Evolutionary conservation across 2,329 filamentous ascomycete genomes (phyloP).

Genomic region (Nannizziopsis barbatae): DNA sequence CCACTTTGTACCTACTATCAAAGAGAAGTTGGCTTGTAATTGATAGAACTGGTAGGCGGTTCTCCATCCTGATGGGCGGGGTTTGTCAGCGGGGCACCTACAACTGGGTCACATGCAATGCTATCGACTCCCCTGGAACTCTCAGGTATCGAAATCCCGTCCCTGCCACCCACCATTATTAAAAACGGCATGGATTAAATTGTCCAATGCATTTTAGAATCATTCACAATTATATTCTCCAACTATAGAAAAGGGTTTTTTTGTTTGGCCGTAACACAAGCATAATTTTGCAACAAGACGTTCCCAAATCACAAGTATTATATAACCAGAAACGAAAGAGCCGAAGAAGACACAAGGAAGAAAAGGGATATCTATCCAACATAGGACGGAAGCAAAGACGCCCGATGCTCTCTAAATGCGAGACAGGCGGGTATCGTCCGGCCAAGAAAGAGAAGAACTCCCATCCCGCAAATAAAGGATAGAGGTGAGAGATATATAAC

Average conservation of each 20-base stretch:
- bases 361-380: neutral
- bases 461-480: no score
- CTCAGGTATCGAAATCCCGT: neutral
- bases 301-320: neutral
- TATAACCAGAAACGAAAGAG: neutral
- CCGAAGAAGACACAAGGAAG: neutral
- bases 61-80: neutral
- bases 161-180: neutral
- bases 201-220: neutral
- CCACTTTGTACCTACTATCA: neutral
- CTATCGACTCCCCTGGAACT: neutral
- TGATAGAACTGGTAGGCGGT: no score
- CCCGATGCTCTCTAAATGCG: conserved; percentile 3
- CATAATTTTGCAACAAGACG: neutral
- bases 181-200: no score
- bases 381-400: neutral
- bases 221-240: neutral
- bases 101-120: conserved; percentile 1
- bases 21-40: no score
- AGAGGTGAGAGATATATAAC: no score
- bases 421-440: neutral
- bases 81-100: neutral
- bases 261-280: conserved; percentile 3
- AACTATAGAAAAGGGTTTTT: neutral
- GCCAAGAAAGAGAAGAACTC: no score